Conservation (phyloP, 225 moss, liverwort and hornwort species). For the Bryoerythrophyllum caledonicum region DNA sequence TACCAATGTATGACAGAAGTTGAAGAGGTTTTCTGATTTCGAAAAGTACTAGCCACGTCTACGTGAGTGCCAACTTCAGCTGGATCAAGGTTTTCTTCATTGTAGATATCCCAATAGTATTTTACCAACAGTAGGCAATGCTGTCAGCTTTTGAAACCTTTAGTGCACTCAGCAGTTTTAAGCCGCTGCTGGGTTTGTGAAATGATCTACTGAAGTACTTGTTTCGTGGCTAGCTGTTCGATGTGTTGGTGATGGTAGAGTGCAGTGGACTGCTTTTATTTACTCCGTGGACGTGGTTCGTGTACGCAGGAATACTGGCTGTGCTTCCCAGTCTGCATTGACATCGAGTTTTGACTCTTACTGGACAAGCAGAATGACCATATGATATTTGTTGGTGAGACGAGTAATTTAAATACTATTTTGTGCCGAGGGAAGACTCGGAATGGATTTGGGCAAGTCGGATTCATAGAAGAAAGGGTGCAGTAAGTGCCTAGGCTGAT, state of each 20-base stretch:
- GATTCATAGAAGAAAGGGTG: slow-evolving; percentile 11
- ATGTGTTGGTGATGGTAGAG: background rate
- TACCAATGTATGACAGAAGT: background rate
- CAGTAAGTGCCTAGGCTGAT: slow-evolving; percentile 13
- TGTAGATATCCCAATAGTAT: background rate
- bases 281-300: slow-evolving; percentile 13
- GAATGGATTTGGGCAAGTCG: slow-evolving; percentile 20
- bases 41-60: background rate
- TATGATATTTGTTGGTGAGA: background rate
- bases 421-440: slow-evolving; percentile 1
- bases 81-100: slow-evolving; percentile 8
- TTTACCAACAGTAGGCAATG: background rate
- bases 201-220: slow-evolving; percentile 11
- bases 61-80: background rate
- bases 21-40: background rate
- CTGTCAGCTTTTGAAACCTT: slow-evolving; percentile 4
- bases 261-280: background rate
- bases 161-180: slow-evolving; percentile 3
- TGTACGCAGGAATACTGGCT: slow-evolving; percentile 34
- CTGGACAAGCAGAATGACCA: slow-evolving; percentile 14
- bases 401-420: background rate
- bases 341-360: background rate
- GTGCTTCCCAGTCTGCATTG: slow-evolving; percentile 14
- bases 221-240: background rate
- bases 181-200: background rate